Percentiles rank a stretch among this genome's conserved stretches.
phyloP scores from a whole-genome alignment of 2,329 filamentous ascomycete genomes.

The Clonostachys sp. region DNA sequence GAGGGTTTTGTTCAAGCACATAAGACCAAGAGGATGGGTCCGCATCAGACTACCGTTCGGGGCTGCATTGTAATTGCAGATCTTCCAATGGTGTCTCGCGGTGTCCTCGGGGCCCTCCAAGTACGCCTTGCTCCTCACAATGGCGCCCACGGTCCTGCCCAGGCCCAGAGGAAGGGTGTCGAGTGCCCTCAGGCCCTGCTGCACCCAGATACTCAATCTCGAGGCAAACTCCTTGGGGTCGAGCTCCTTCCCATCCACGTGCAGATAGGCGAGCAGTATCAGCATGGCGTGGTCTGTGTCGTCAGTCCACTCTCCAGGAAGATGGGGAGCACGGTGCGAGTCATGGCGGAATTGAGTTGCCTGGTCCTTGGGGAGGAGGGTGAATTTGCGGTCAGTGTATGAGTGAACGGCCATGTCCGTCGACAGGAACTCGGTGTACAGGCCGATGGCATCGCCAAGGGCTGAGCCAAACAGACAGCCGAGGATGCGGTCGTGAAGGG shows the following conservation, averaged over 20 bases:
- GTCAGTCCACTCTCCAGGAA: constrained; percentile 43
- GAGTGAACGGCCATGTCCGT: too few species aligned
- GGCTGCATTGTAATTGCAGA: too few species aligned
- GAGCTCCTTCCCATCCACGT: constrained; percentile 29
- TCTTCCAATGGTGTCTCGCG: too few species aligned
- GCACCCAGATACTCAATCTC: constrained; percentile 40
- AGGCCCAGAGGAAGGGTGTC: constrained; percentile 42
- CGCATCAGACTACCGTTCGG: too few species aligned
- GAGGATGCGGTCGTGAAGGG: constrained; percentile 28
- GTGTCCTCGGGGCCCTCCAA: constrained; percentile 24
- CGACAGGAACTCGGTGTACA: constrained; percentile 47
- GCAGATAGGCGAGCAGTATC: constrained; percentile 40
- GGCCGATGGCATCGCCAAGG: constrained; percentile 46
- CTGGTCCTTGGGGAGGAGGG: constrained; percentile 21
- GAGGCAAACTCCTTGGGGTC: constrained; percentile 34
- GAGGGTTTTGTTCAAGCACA: too few species aligned
- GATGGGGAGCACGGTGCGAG: constrained; percentile 34
- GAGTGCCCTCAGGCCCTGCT: constrained; percentile 38
- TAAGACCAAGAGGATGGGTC: too few species aligned
- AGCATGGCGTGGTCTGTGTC: constrained; percentile 50
- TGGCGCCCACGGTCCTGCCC: constrained; percentile 37
- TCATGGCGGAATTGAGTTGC: constrained; percentile 37
- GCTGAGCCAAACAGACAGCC: constrained; percentile 45
- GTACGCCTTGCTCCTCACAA: constrained; percentile 32
- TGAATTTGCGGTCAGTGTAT: too few species aligned